Evolutionary conservation across 1,139 yeast species (phyloP).

Genomic region (Hyphopichia burtonii): DNA sequence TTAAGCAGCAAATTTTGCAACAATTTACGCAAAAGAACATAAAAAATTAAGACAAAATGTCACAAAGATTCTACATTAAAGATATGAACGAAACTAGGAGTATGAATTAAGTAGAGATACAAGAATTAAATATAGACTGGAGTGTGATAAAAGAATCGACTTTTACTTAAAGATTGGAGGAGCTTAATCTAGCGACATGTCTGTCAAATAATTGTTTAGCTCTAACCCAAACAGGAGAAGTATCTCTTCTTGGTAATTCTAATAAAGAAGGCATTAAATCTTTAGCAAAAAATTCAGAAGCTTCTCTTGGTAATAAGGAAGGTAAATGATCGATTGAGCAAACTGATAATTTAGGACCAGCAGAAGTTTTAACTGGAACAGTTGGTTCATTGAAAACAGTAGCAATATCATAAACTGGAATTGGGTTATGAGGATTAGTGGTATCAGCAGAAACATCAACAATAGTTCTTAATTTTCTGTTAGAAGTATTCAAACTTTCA

Average conservation of each 20-base stretch:
- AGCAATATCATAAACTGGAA: slow-evolving; percentile 87
- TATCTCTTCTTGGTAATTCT: slow-evolving; percentile 74
- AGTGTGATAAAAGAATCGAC: no score
- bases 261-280: slow-evolving; percentile 88
- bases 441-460: slow-evolving; percentile 99
- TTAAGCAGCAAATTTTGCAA: not conserved
- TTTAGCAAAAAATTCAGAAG: slow-evolving; percentile 83
- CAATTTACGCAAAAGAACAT: not conserved
- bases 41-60: not conserved
- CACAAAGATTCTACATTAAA: not conserved
- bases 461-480: slow-evolving; percentile 82
- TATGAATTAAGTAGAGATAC: not conserved
- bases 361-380: slow-evolving; percentile 70
- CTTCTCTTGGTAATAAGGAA: slow-evolving; percentile 91
- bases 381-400: slow-evolving; percentile 92
- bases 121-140: not conserved
- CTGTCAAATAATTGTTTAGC: slow-evolving; percentile 82
- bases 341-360: slow-evolving; percentile 85
- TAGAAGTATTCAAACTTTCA: slow-evolving; percentile 59
- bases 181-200: slow-evolving; percentile 65
- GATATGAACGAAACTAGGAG: not conserved
- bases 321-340: slow-evolving; percentile 98
- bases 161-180: not conserved
- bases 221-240: slow-evolving; percentile 88
- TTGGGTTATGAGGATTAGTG: slow-evolving; percentile 96